Conservation (phyloP, 768 basidiomycete genomes). For the Podaxis pistillaris region DNA sequence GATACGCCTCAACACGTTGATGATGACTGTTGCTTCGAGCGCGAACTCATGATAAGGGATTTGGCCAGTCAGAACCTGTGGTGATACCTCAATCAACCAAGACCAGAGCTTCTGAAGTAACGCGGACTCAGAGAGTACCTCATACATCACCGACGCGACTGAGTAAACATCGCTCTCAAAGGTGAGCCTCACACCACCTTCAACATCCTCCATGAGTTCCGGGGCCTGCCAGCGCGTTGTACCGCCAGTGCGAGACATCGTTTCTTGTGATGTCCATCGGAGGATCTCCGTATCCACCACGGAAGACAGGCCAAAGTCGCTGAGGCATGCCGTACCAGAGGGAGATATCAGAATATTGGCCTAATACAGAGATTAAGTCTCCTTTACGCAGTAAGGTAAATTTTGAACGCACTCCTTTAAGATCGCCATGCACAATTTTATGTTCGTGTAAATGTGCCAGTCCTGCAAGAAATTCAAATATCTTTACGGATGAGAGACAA, state of each 20-base stretch:
- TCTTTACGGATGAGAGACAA: not conserved
- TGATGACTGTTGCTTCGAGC: constrained; percentile 22
- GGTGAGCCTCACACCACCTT: constrained; percentile 8
- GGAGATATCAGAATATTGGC: constrained; percentile 24
- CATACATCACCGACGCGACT: constrained; percentile 21
- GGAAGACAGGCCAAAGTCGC: constrained; percentile 25
- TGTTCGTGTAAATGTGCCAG: constrained; percentile 16
- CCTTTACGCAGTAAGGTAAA: not conserved
- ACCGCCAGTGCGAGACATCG: constrained; percentile 16
- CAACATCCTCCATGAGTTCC: constrained; percentile 19
- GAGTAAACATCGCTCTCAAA: constrained; percentile 22
- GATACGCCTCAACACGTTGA: constrained; percentile 18
- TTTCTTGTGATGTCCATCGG: constrained; percentile 18
- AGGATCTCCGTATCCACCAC: constrained; percentile 18
- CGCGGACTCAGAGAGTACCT: constrained; percentile 13
- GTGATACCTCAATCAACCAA: not conserved
- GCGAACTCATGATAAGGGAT: constrained; percentile 25
- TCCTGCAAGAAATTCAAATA: constrained; percentile 15
- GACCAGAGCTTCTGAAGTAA: not conserved
- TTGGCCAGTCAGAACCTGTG: constrained; percentile 25
- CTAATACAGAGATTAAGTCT: constrained; percentile 12
- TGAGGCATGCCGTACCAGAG: constrained; percentile 20
- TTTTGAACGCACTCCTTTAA: constrained; percentile 19
- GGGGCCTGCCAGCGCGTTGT: constrained; percentile 24
- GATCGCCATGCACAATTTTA: constrained; percentile 21